Evolutionary conservation across 345 rosid genomes (phyloP), one percentile per base, ranked within the genome.

Genomic region (Camelina hispida): DNA sequence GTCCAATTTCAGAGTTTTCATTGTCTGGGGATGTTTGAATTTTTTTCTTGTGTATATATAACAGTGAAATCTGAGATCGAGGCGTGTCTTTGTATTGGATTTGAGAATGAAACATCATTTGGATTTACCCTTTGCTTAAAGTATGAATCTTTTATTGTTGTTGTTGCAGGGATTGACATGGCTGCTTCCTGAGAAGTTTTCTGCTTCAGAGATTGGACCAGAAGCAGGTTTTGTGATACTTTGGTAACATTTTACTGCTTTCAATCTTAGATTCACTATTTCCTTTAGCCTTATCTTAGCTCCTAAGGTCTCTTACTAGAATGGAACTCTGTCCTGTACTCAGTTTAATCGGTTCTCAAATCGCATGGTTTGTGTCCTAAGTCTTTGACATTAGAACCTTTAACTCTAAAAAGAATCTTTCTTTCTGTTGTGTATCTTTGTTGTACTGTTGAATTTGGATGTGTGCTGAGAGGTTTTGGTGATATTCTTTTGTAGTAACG

Each of bases 151-250:
- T 63, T 28, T 9, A 5, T 4, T 28, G 5, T 28, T 28, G 30
- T 38, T 67, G 66, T 46, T 70, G 32, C 90, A 94, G 98, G 98
- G 97, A 83, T 77, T 94, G 81, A 91, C 97, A 54, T 94, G 97
- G 98, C 88, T 91, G 79, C 91, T 93, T 75, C 95, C 93, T 2
- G 96, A 89, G 83, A 82, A 94, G 75, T 91, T 93, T 81, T 91
- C 97, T 48, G 66, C 80, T 77, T 91, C 98, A 79, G 97, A 89
- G 87, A 93, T 93, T 67, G 94, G 93, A 78, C 96, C 96, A 75
- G 97, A 93, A 93, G 96, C 98, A 91, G 98, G 97, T 93, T 93
- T 87, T 88, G 91, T 91, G 88, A 83, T 79, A 84, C 74, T 91
- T 93, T 85, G 96, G 96, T 87, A 90, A 89, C 98, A 74, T 75